Evolutionary conservation across 2,329 filamentous ascomycete genomes (phyloP), one percentile per base, ranked within the genome.

Genomic region (Epichloe gansuensis): DNA sequence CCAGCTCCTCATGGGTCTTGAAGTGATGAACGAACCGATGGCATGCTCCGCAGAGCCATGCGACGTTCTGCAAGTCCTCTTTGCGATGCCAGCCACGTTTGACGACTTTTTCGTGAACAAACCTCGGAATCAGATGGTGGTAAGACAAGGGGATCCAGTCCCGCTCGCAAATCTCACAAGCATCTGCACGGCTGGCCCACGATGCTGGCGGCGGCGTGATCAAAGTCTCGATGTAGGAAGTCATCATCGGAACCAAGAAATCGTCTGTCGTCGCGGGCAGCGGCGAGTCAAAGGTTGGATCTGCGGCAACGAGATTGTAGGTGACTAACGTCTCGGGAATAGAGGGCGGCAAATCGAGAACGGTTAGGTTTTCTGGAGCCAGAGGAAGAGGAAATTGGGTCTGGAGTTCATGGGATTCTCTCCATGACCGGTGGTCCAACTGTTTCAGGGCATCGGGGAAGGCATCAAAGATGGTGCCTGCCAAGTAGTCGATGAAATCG

Each of bases 41-140:
- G 62, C 89, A 95, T 2, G 88, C 85, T 48, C 88, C 75, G 67
- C 89, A 94, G 58, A 95, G 68, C 88, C 88, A 94, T 12, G 89
- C 88, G 21, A 93, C 89, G 63, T 82, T 89, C 61, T 87, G 81
- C 66, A 94, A 65, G 68, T 82, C 79, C 65, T 87, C 86, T 56
- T 82, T 80, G 3, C 77, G 76, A 70, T 91, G 86, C 88, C 88
- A 94, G 1, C 85, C 85, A 43, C 87, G 74, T 72, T 86, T 88
- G 41, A 88, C 65, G 3, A 80, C 87, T 64, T 89, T 88, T 7
- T 78, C 82, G 67, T 94, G 88, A 54, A 88, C 82, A 44, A 79
- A 77, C 42, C 81, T 78, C n/a, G 89, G 89, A 51, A 95, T 90
- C 44, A 95, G 72, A 69, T 94, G 89, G 63, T 95, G 89, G 64